Evolutionary conservation across 768 basidiomycete genomes (phyloP), one percentile per base, ranked within the genome.

Genomic region (Lactarius evosmus): DNA sequence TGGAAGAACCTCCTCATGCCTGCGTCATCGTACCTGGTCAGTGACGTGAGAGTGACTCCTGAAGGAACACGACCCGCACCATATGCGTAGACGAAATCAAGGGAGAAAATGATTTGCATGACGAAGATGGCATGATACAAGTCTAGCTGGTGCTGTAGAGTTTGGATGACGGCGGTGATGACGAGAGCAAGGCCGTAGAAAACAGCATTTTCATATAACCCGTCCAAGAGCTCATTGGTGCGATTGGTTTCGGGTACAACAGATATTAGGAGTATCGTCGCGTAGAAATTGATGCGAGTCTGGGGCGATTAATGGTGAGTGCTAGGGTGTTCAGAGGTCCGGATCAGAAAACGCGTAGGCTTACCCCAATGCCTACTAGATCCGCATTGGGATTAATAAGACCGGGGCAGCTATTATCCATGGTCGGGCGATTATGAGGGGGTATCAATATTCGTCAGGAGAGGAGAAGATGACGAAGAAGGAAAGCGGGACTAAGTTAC

Each of bases 101-200:
- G 58, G 16, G 58, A 56, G 36, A 56, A 49, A 8, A 60, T 40
- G 2, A 51, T 55, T 17, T 65, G 58, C 63, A 60, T 65, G 8
- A 65, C 63, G 36, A 60, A 40, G 8, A 65, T 50, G 0, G 63
- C 63, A 51, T 65, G 63, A 56, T 65, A 65, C 36, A 65, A 27
- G 46, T 65, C 58, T 14, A 65, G 30, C n/a, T 60, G 36, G 3
- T 29, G 1, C 25, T 60, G 44, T 7, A 33, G 3, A 32, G 58
- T 60, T 54, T 65, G 63, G 14, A 65, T 38, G 14, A 51, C 46
- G 5, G 54, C 63, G 2, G 63, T 56, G 16, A 56, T n/a, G 46
- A 65, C 52, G 27, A 63, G 62, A 27, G 25, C 32, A 27, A 63
- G 52, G 3, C 62, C 62, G 22, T 59, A 41, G 19, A 59, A 44